These are phyloP conservation scores for Penicillium tannophilum DNA, from an alignment of 495 filamentous ascomycete species.

Conservation along the genomic window DNA sequence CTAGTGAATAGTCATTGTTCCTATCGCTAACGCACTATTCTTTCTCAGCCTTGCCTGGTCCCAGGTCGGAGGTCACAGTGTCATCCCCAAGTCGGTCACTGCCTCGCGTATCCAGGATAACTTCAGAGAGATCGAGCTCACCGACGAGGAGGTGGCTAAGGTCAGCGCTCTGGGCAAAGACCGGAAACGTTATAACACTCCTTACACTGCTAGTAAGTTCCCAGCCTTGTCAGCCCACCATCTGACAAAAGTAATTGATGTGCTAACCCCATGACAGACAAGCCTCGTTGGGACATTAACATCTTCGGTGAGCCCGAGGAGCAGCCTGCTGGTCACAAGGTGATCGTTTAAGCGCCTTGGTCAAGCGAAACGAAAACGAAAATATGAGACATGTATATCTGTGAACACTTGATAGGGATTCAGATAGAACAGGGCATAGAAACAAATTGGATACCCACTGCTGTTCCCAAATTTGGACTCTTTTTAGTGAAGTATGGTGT, in stretches of 20 bases:
- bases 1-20: background rate
- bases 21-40: slow-evolving; percentile 1
- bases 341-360: slow-evolving; percentile 31
- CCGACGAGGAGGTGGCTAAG: slow-evolving; percentile 48
- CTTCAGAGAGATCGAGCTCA: slow-evolving; percentile 52
- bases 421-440: background rate
- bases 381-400: slow-evolving; percentile 1
- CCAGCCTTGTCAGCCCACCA: background rate
- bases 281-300: slow-evolving; percentile 50
- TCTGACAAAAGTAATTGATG: background rate
- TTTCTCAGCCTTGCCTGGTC: slow-evolving; percentile 45
- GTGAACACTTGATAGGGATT: background rate
- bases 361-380: slow-evolving; percentile 2
- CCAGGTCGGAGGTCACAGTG: slow-evolving; percentile 49
- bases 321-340: slow-evolving; percentile 45
- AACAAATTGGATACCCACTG: slow-evolving; percentile 1
- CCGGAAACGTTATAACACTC: slow-evolving; percentile 52
- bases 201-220: slow-evolving; percentile 39
- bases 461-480: background rate
- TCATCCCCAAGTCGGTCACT: slow-evolving; percentile 55
- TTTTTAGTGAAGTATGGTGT: background rate
- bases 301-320: slow-evolving; percentile 49
- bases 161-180: slow-evolving; percentile 43
- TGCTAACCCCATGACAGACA: slow-evolving; percentile 29
- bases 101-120: slow-evolving; percentile 49